Base-by-base conservation (phyloP, 768 basidiomycete genomes). In the Naematelia encephala region DNA sequence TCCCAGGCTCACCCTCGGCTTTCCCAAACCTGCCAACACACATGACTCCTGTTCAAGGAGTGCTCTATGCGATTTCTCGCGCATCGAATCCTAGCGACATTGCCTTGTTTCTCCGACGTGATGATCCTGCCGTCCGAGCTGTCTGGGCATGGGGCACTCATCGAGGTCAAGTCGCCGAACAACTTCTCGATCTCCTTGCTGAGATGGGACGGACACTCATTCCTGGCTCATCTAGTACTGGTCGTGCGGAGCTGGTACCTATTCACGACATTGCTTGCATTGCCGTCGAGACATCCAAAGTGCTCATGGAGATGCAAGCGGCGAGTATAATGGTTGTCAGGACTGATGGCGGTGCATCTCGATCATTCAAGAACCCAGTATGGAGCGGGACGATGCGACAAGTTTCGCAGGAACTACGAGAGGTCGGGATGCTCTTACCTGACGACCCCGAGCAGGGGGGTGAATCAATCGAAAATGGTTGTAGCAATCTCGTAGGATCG, bases 221-320 rank as follows among this genome's bases (percentile, higher is more conserved):
- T 25, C 55, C 55, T 5, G 34, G 34, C 16, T 39, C 34, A 16
- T 8, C 34, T 39, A 21, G 19, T 3, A 19, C 14, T 12, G 43
- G n/a, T 4, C 43, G 21, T 23, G 56, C 50, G 3, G 51, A 54
- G 10, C 26, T 70, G 13, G 16, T 68, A 1, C 71, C 71, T 1
- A 22, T 68, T 5, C 67, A 69, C 50, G 68, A 68, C 1, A 51
- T 63, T 26, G 61, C 63, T 2, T 60, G 53, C 21, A 62, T 59
- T 27, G 65, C 62, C 10, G 63, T 70, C 16, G 71, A 73, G 29
- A 48, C 58, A 5, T 57, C 68, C 0, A 70, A 73, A 42, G 61
- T 62, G 0, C 51, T 73, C 0, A 68, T 73, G 57, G 71, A 73
- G 39, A 64, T 66, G 57, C 61, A 70, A 59, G 69, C 68, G 13